Percentiles rank a stretch among this genome's conserved stretches.
phyloP scores from a whole-genome alignment of 2,329 filamentous ascomycete genomes.

The Beauveria australis region DNA sequence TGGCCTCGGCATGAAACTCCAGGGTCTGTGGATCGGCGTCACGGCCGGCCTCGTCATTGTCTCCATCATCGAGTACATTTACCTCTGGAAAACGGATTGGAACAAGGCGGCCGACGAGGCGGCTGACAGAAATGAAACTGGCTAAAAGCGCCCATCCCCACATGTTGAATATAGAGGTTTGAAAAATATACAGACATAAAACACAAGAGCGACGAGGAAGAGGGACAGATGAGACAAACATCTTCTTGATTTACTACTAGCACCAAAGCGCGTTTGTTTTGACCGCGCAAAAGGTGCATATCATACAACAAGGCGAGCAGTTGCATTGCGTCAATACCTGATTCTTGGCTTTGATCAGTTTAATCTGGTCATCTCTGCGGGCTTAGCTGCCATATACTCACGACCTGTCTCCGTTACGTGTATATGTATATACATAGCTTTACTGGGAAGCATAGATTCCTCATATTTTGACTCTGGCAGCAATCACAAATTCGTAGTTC shows the following conservation, averaged over 20 bases:
- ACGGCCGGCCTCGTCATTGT: constrained; percentile 60
- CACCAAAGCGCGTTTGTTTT: background rate
- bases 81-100: constrained; percentile 46
- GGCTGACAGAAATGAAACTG: constrained; percentile 40
- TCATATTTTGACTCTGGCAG: background rate
- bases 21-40: constrained; percentile 75
- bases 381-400: background rate
- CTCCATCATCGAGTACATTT: constrained; percentile 44
- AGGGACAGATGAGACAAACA: background rate
- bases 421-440: background rate
- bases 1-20: constrained; percentile 64
- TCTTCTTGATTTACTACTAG: background rate
- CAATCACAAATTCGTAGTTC: background rate
- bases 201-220: background rate
- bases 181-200: background rate
- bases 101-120: constrained; percentile 44
- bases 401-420: background rate
- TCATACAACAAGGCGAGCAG: background rate
- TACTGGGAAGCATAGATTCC: background rate
- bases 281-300: background rate
- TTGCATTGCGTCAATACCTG: constrained; percentile 1
- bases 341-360: background rate
- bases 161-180: background rate
- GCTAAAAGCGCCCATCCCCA: constrained; percentile 21
- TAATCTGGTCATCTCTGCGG: background rate